phyloP scores from a whole-genome alignment of 495 filamentous ascomycete genomes.

The Chaetomium cochliodes region DNA sequence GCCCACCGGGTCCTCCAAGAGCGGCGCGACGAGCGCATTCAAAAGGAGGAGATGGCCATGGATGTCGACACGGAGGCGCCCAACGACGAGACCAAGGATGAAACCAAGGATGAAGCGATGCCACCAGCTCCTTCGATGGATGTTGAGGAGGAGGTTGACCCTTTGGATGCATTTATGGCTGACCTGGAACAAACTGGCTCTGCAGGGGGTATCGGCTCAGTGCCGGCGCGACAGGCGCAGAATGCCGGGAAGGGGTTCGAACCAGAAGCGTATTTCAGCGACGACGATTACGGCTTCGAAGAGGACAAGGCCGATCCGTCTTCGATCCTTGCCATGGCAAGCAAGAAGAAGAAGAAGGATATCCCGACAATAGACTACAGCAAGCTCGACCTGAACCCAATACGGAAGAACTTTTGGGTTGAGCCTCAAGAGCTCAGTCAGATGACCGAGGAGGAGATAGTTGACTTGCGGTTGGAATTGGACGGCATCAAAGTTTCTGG shows the following conservation, averaged over 20 bases:
- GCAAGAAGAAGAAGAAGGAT: conserved; percentile 96
- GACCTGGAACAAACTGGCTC: conserved; percentile 54
- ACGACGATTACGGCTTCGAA: conserved; percentile 74
- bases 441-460: conserved; percentile 83
- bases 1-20: conserved; percentile 72
- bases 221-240: conserved; percentile 40
- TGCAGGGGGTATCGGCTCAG: conserved; percentile 32
- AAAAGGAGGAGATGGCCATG: conserved; percentile 51
- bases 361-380: conserved; percentile 80
- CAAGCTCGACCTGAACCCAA: conserved; percentile 79
- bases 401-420: conserved; percentile 90
- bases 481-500: conserved; percentile 93
- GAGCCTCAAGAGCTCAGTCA: conserved; percentile 80
- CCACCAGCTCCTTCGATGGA: conserved; percentile 45
- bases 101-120: conserved; percentile 29
- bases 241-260: conserved; percentile 53
- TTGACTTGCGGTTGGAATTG: conserved; percentile 76
- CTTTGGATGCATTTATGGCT: conserved; percentile 95
- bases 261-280: conserved; percentile 81
- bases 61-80: conserved; percentile 46
- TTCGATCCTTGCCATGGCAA: conserved; percentile 76
- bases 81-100: conserved; percentile 25
- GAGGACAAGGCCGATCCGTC: conserved; percentile 75
- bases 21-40: conserved; percentile 49
- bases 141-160: conserved; percentile 78